These are phyloP conservation scores for Suhomyces bolitotheri DNA, from an alignment of 1,139 yeast genomes.

Conservation along the genomic window DNA sequence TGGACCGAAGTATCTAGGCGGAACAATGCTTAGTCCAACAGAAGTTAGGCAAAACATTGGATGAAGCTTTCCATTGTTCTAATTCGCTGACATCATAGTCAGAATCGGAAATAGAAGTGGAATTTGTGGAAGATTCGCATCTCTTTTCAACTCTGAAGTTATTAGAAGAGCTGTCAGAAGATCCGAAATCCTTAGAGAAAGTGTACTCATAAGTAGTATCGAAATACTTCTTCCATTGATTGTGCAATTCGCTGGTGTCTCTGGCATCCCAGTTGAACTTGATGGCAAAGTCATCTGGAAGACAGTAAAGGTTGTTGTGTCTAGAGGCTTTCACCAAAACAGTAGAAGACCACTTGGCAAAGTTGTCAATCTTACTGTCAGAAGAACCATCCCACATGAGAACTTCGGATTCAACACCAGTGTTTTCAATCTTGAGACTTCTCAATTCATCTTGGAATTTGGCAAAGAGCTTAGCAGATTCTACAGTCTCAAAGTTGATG, in stretches of 20 bases:
- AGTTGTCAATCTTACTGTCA: constrained; percentile 24
- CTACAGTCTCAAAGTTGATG: constrained; percentile 19
- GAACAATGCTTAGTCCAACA: constrained; percentile 24
- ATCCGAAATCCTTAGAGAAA: constrained; percentile 16
- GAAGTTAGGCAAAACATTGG: constrained; percentile 30
- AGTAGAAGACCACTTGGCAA: constrained; percentile 21
- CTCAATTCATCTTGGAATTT: constrained; percentile 25
- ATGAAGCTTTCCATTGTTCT: constrained; percentile 19
- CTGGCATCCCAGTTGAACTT: constrained; percentile 22
- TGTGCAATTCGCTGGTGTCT: constrained; percentile 17
- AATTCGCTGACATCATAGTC: constrained; percentile 19
- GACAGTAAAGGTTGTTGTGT: constrained; percentile 30
- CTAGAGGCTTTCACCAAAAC: constrained; percentile 27
- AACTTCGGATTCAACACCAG: constrained; percentile 14
- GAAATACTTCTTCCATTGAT: constrained; percentile 21
- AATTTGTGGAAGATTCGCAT: constrained; percentile 12
- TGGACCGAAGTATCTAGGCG: constrained; percentile 3
- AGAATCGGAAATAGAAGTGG: constrained; percentile 19
- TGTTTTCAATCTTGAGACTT: constrained; percentile 14
- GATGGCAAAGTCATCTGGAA: constrained; percentile 32
- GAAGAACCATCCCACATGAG: constrained; percentile 20
- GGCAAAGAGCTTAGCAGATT: constrained; percentile 18
- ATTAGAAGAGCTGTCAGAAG: constrained; percentile 5
- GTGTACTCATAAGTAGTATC: constrained; percentile 20
- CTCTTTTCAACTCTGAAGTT: constrained; percentile 13